A percentile compares a stretch with the other conserved stretches of the same genome.
Conservation (phyloP, 1,139 yeast species). For the Schwanniomyces etchellsii region DNA sequence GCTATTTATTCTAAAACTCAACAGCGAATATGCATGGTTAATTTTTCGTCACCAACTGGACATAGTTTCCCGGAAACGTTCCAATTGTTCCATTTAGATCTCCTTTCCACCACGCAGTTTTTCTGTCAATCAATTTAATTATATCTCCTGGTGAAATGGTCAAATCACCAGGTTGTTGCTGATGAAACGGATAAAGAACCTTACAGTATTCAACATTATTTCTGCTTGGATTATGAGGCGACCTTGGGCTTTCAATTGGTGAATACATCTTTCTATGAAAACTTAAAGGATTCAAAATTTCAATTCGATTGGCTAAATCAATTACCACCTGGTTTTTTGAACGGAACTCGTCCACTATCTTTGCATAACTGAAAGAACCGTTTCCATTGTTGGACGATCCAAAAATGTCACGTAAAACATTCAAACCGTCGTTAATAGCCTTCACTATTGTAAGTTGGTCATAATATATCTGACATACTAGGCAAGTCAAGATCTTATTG, state of each 20-base stretch:
- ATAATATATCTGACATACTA: slow-evolving; percentile 25
- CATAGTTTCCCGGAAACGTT: slow-evolving; percentile 53
- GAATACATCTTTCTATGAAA: slow-evolving; percentile 15
- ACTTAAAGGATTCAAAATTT: slow-evolving; percentile 12
- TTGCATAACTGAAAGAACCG: slow-evolving; percentile 5
- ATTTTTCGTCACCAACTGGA: slow-evolving; percentile 29
- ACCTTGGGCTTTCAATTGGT: slow-evolving; percentile 5
- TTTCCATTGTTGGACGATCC: slow-evolving; percentile 7
- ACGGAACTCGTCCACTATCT: slow-evolving; percentile 9
- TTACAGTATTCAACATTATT: slow-evolving; percentile 15
- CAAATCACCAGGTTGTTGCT: slow-evolving; percentile 40
- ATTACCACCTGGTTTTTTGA: slow-evolving; percentile 10
- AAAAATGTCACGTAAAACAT: slow-evolving; percentile 10
- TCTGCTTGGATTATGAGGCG: background rate
- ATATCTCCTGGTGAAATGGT: slow-evolving; percentile 44
- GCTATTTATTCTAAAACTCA: no score
- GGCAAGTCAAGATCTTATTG: slow-evolving; percentile 16
- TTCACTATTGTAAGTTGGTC: slow-evolving; percentile 23
- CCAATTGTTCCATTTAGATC: slow-evolving; percentile 44
- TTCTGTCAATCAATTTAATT: slow-evolving; percentile 36
- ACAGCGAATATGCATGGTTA: no score
- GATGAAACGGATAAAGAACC: slow-evolving; percentile 29
- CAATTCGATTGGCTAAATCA: slow-evolving; percentile 13
- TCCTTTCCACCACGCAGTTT: slow-evolving; percentile 61
- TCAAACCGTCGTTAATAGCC: slow-evolving; percentile 17